These are phyloP conservation scores for Aspergillus sp. DNA, from an alignment of 2,329 filamentous ascomycete genomes.

Conservation along the genomic window DNA sequence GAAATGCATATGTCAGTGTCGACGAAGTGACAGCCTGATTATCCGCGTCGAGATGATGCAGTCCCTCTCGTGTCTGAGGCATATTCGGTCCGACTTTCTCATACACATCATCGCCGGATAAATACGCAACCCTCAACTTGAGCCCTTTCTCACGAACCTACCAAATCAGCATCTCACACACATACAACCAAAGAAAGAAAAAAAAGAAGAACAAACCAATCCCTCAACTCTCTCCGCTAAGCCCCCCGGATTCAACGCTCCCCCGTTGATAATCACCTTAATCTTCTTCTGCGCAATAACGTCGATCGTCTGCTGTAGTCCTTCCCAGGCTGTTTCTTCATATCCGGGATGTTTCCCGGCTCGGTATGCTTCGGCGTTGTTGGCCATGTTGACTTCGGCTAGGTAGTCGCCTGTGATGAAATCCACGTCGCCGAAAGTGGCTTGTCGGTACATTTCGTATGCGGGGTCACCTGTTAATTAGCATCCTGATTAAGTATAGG, in stretches of 20 bases:
- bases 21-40: slow-evolving; percentile 33
- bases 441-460: slow-evolving; percentile 34
- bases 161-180: no score
- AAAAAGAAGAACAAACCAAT: slow-evolving; percentile 20
- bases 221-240: slow-evolving; percentile 44
- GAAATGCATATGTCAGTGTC: slow-evolving; percentile 33
- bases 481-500: neutral
- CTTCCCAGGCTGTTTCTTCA: slow-evolving; percentile 47
- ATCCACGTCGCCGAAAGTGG: slow-evolving; percentile 37
- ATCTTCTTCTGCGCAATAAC: slow-evolving; percentile 46
- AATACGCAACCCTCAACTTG: slow-evolving; percentile 41
- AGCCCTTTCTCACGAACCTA: slow-evolving; percentile 22
- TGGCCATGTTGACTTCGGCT: slow-evolving; percentile 45
- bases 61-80: slow-evolving; percentile 25
- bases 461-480: slow-evolving; percentile 24
- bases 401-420: slow-evolving; percentile 54
- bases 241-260: slow-evolving; percentile 50
- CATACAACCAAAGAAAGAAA: no score
- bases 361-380: slow-evolving; percentile 39
- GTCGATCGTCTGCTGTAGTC: slow-evolving; percentile 42
- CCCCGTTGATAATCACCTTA: slow-evolving; percentile 55
- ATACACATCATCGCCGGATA: slow-evolving; percentile 44
- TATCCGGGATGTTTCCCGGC: slow-evolving; percentile 40
- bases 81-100: slow-evolving; percentile 26
- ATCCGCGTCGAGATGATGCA: slow-evolving; percentile 38